A percentile compares a stretch with the other conserved stretches of the same genome.
phyloP scores from a whole-genome alignment of 1,284 basidiomycete genomes.

The Wolfiporia cocos region DNA sequence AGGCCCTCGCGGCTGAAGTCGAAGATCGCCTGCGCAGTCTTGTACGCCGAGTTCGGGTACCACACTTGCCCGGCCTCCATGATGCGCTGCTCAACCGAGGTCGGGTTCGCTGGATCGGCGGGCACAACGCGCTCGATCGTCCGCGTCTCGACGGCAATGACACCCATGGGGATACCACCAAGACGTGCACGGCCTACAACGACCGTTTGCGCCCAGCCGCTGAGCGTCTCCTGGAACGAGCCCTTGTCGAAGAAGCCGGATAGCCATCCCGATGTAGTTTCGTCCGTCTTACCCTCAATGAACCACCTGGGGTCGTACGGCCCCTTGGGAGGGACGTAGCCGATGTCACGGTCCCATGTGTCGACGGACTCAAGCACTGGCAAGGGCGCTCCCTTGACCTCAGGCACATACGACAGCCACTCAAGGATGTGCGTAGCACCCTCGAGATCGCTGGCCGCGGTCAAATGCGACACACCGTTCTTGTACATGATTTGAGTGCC shows the following conservation, averaged over 20 bases:
- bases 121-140: slow-evolving; percentile 97
- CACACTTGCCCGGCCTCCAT: slow-evolving; percentile 99
- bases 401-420: slow-evolving; percentile 94
- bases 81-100: slow-evolving; percentile 95
- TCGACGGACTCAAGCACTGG: slow-evolving; percentile 74
- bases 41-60: slow-evolving; percentile 99
- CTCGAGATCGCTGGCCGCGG: slow-evolving; percentile 91
- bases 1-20: slow-evolving; percentile 98
- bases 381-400: slow-evolving; percentile 69
- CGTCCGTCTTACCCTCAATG: slow-evolving; percentile 90
- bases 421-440: slow-evolving; percentile 90
- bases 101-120: slow-evolving; percentile 98
- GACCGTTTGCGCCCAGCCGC: slow-evolving; percentile 98
- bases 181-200: slow-evolving; percentile 94
- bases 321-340: slow-evolving; percentile 88
- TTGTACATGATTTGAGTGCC: slow-evolving; percentile 99
- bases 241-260: slow-evolving; percentile 96
- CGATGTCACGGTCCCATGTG: slow-evolving; percentile 90
- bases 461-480: slow-evolving; percentile 97
- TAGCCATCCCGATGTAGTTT: slow-evolving; percentile 70
- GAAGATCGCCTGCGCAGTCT: slow-evolving; percentile 98
- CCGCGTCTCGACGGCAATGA: slow-evolving; percentile 97
- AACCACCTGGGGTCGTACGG: slow-evolving; percentile 98
- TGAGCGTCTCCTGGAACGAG: slow-evolving; percentile 94
- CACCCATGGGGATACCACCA: slow-evolving; percentile 95